phyloP scores from a whole-genome alignment of 371 early-diverging fungal species.

The Mortierella sp. region DNA sequence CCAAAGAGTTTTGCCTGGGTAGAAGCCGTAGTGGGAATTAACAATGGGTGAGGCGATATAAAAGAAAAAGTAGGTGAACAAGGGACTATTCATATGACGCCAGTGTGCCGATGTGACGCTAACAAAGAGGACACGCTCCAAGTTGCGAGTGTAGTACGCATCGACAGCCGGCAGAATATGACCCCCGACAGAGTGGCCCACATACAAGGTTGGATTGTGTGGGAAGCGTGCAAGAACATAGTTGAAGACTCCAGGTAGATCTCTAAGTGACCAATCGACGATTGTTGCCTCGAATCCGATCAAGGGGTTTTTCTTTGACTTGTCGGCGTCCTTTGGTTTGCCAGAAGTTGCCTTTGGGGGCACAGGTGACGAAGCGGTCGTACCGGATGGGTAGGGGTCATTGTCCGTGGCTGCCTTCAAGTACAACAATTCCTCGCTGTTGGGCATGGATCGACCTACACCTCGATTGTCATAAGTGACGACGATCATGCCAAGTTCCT shows the following conservation, averaged over 20 bases:
- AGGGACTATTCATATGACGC: constrained; percentile 39
- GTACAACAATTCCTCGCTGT: constrained; percentile 21
- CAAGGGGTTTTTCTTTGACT: constrained; percentile 41
- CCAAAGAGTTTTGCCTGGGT: constrained; percentile 51
- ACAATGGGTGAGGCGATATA: constrained; percentile 39
- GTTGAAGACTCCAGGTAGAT: constrained; percentile 50
- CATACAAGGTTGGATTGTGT: constrained; percentile 36
- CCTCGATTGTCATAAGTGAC: constrained; percentile 54
- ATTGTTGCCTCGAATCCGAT: constrained; percentile 52
- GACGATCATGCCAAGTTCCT: constrained; percentile 50
- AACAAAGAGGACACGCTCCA: constrained; percentile 47
- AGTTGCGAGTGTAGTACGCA: constrained; percentile 45
- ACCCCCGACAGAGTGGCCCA: constrained; percentile 53
- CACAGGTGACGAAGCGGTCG: constrained; percentile 13
- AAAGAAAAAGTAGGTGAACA: constrained; percentile 52
- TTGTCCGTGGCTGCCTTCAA: constrained; percentile 27
- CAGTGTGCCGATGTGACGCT: constrained; percentile 49
- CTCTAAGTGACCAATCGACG: constrained; percentile 48
- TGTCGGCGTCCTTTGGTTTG: not conserved
- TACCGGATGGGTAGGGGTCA: not conserved
- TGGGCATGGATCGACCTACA: constrained; percentile 52
- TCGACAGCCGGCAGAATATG: constrained; percentile 47
- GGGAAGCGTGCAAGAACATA: constrained; percentile 40
- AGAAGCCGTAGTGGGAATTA: constrained; percentile 42
- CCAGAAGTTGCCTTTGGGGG: constrained; percentile 24